Base-by-base conservation (phyloP, 805 yeast genomes). In the Torulaspora microellipsoides region DNA sequence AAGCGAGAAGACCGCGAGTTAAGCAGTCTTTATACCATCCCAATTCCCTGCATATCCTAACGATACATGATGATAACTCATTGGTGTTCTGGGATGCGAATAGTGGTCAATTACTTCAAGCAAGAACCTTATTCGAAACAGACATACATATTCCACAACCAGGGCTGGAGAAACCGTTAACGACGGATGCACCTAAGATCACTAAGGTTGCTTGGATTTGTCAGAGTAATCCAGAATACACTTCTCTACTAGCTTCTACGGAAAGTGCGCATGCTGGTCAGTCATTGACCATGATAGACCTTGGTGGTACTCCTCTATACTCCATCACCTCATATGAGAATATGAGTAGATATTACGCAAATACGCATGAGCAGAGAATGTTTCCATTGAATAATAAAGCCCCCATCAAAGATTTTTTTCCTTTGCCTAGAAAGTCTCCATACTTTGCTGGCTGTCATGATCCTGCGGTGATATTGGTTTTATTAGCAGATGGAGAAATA, bases 41-140 rank as follows among this genome's bases (percentile, higher is more conserved):
- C 2, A 88, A 88, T 58, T 96, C 98, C 0, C 73, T 89, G 35
- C 95, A 90, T 59, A 67, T 87, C 3, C 73, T 85, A 15, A 82
- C 96, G 0, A 75, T 80, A 2, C 95, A 91, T 62, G 80, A 70
- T 15, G 96, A 90, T 57, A 91, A 91, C 42, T 77, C 95, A 0
- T 56, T 93, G 30, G 95, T 80, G 1, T 93, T 93, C 58, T 93
- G 98, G 97, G 99, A 93, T 63, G 84, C 87, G 1, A 73, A 80
- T 27, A 81, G 81, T 30, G 96, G 95, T 0, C 77, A 78, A 12
- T 65, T 80, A 34, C 69, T 93, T 11, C 81, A 81, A 42, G 93
- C 96, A 1, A 75, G 97, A 52, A 75, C 85, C 1, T 48, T 83
- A 4, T 75, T 75, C 47, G 95, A 85, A 39, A 70, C 79, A 2